Conservation (phyloP, 306 rosid species). For the Adenanthera pavonina region DNA sequence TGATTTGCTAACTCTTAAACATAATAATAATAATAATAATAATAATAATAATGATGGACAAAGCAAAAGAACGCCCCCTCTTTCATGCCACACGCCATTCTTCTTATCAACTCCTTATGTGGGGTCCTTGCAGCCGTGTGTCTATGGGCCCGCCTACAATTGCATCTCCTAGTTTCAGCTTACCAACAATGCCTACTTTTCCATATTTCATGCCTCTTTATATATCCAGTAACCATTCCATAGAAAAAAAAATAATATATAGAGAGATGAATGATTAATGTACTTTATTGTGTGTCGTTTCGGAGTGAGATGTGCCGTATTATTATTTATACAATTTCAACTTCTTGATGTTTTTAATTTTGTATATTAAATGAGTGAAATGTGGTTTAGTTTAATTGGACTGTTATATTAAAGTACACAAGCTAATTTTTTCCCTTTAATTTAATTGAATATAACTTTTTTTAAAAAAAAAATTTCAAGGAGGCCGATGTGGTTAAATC, state of each 20-base stretch:
- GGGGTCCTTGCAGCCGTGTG: background rate
- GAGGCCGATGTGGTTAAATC: background rate
- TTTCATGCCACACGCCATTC: conserved; percentile 36
- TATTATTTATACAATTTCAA: background rate
- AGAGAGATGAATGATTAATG: too few relatives aligned
- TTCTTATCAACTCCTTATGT: background rate
- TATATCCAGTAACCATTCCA: too few relatives aligned
- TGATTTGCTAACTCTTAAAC: conserved; percentile 41
- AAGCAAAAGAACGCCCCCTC: conserved; percentile 29
- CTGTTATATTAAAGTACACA: too few relatives aligned
- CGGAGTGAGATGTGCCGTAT: too few relatives aligned
- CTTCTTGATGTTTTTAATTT: too few relatives aligned
- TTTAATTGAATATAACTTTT: too few relatives aligned
- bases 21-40: conserved; percentile 1
- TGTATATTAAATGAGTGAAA: too few relatives aligned
- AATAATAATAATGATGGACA: conserved; percentile 21
- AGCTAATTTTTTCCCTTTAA: too few relatives aligned
- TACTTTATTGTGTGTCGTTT: too few relatives aligned
- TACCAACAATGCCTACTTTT: conserved; percentile 19
- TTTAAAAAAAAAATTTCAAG: background rate
- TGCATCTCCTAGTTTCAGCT: conserved; percentile 22
- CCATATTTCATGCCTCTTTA: background rate
- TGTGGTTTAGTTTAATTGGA: too few relatives aligned
- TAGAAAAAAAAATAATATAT: too few relatives aligned
- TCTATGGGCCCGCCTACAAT: conserved; percentile 9